Conservation (phyloP, 2,329 filamentous ascomycete species). For the Ophiostoma angusticollis region DNA sequence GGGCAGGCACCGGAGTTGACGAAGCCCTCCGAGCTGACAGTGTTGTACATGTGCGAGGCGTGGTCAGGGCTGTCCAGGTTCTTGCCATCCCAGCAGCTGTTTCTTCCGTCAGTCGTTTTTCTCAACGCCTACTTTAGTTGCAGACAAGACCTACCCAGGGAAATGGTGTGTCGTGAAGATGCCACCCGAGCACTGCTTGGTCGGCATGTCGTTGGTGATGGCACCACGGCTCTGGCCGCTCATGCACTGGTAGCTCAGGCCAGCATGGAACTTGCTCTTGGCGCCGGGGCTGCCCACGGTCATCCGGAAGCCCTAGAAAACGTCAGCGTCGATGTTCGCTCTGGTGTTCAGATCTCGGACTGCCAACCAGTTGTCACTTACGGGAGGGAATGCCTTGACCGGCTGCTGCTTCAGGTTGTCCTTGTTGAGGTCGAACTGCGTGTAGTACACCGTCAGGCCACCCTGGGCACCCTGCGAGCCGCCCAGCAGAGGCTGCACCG, state of each 20-base stretch:
- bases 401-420: slow-evolving; percentile 17
- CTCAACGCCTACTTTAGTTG: too few relatives aligned
- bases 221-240: slow-evolving; percentile 8
- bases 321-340: too few relatives aligned
- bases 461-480: slow-evolving; percentile 16
- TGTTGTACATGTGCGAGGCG: slow-evolving; percentile 16
- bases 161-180: slow-evolving; percentile 16
- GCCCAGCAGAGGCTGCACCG: slow-evolving; percentile 16
- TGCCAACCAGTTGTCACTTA: too few relatives aligned
- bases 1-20: slow-evolving; percentile 14
- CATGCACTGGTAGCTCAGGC: slow-evolving; percentile 15
- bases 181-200: slow-evolving; percentile 11
- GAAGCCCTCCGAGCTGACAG: slow-evolving; percentile 15
- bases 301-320: slow-evolving; percentile 14
- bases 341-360: too few relatives aligned
- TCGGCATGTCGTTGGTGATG: slow-evolving; percentile 11
- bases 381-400: slow-evolving; percentile 17
- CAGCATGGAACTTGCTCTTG: slow-evolving; percentile 7
- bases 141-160: too few relatives aligned
- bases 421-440: slow-evolving; percentile 16
- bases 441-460: slow-evolving; percentile 18
- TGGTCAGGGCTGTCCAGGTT: slow-evolving; percentile 41
- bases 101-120: background rate
- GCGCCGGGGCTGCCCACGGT: slow-evolving; percentile 13
- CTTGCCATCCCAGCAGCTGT: slow-evolving; percentile 44